A percentile compares a stretch with the other conserved stretches of the same genome.
Evolutionary conservation across 768 basidiomycete genomes (phyloP).

Genomic region (Tricholoma flavovirens): DNA sequence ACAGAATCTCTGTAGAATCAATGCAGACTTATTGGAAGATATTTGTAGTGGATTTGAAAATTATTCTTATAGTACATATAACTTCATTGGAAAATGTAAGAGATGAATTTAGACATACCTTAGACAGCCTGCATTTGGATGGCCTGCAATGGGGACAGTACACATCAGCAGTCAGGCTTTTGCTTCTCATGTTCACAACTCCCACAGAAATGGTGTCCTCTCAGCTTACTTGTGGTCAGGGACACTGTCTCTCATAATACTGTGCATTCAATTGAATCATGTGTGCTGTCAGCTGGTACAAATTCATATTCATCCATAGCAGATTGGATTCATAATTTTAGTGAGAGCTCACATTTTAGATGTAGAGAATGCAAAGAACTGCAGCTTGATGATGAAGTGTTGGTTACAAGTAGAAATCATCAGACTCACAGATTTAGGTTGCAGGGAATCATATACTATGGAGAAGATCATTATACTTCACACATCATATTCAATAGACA

Average conservation of each 20-base stretch:
- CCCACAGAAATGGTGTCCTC: not conserved
- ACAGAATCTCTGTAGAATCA: not conserved
- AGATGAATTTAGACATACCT: not conserved
- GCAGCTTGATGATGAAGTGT: not conserved
- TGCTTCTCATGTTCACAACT: too few species aligned
- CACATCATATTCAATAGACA: not conserved
- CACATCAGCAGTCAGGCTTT: not conserved
- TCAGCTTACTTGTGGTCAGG: not conserved
- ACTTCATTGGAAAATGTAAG: not conserved
- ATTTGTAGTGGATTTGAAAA: not conserved
- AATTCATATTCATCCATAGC: not conserved
- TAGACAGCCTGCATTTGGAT: not conserved
- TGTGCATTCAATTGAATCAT: not conserved
- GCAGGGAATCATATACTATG: not conserved
- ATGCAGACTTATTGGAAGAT: not conserved
- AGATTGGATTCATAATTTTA: not conserved
- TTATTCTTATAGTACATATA: not conserved
- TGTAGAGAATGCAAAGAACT: not conserved
- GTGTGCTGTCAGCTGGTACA: not conserved
- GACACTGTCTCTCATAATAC: not conserved
- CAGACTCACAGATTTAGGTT: not conserved
- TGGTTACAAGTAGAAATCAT: not conserved
- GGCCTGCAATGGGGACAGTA: not conserved
- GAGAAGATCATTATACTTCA: not conserved
- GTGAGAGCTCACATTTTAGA: not conserved